Evolutionary conservation across 176 grass and related monocot species (phyloP).

Genomic region (Musa beccarii): DNA sequence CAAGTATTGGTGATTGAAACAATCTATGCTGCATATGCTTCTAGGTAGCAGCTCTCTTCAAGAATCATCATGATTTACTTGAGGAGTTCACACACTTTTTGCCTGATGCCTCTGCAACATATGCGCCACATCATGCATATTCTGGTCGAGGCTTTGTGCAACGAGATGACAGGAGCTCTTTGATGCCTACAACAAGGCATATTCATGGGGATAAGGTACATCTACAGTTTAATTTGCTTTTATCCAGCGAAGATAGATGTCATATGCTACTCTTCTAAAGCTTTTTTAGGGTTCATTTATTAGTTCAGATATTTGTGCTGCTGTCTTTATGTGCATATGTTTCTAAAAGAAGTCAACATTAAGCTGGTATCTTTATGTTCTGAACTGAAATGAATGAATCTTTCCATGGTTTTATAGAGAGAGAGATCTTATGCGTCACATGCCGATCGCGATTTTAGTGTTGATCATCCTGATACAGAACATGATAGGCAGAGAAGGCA

Average conservation of each 20-base stretch:
- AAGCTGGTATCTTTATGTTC: constrained; percentile 8
- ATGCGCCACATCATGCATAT: constrained; percentile 2
- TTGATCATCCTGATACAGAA: constrained; percentile 75
- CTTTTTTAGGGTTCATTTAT: neutral
- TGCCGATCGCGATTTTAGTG: constrained; percentile 63
- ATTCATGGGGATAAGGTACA: constrained; percentile 66
- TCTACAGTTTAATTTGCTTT: neutral
- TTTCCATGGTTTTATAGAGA: constrained; percentile 42
- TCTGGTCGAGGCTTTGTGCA: constrained; percentile 46
- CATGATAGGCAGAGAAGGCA: constrained; percentile 72
- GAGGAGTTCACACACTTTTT: constrained; percentile 32
- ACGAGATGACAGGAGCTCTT: constrained; percentile 53
- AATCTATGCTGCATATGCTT: constrained; percentile 1
- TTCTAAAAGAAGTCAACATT: neutral
- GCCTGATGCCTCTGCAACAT: constrained; percentile 41
- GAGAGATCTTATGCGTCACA: constrained; percentile 49
- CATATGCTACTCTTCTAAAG: neutral
- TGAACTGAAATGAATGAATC: neutral
- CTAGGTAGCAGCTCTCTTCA: constrained; percentile 31
- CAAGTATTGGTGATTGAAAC: neutral
- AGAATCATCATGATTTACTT: constrained; percentile 31
- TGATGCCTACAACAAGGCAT: constrained; percentile 43
- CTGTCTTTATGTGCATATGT: neutral
- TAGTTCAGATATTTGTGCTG: neutral
- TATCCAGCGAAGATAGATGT: neutral